Evolutionary conservation across 2,329 filamentous ascomycete genomes (phyloP).

Genomic region (Capronia coronata): DNA sequence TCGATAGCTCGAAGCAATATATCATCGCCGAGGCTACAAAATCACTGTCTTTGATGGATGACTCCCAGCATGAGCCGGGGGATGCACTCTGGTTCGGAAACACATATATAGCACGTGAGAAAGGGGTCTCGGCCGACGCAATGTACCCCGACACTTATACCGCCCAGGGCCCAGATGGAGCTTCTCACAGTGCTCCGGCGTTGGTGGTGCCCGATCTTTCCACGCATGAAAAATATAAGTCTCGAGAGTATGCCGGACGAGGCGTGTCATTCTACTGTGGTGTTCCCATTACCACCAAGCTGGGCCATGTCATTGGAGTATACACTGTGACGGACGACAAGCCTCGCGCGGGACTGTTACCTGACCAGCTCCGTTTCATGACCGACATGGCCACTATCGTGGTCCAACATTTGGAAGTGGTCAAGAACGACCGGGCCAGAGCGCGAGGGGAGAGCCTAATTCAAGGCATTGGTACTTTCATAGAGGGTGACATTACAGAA

Average conservation of each 20-base stretch:
- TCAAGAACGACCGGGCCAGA: slow-evolving; percentile 47
- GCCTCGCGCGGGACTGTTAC: slow-evolving; percentile 47
- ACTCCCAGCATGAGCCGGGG: slow-evolving; percentile 27
- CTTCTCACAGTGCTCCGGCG: slow-evolving; percentile 18
- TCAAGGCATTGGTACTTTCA: slow-evolving; percentile 49
- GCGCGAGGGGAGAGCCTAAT: slow-evolving; percentile 50
- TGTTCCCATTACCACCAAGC: slow-evolving; percentile 55
- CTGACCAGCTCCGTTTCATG: slow-evolving; percentile 49
- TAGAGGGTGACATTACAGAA: slow-evolving; percentile 38
- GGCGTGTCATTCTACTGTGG: slow-evolving; percentile 50
- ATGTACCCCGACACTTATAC: slow-evolving; percentile 20
- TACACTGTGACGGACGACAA: slow-evolving; percentile 55
- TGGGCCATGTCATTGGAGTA: slow-evolving; percentile 53
- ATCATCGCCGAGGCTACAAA: slow-evolving; percentile 49
- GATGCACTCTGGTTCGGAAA: slow-evolving; percentile 32
- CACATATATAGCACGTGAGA: slow-evolving; percentile 30
- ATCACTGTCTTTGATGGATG: slow-evolving; percentile 35
- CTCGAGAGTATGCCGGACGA: slow-evolving; percentile 34
- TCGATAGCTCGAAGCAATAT: slow-evolving; percentile 45
- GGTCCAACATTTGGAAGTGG: slow-evolving; percentile 57
- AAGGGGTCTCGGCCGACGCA: slow-evolving; percentile 30
- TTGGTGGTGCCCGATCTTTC: slow-evolving; percentile 37
- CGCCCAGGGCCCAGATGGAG: slow-evolving; percentile 16
- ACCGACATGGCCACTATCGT: slow-evolving; percentile 51
- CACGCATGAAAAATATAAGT: slow-evolving; percentile 36